Conservation (phyloP, 176 grass and related monocot species). For the Neostapfia colusana region DNA sequence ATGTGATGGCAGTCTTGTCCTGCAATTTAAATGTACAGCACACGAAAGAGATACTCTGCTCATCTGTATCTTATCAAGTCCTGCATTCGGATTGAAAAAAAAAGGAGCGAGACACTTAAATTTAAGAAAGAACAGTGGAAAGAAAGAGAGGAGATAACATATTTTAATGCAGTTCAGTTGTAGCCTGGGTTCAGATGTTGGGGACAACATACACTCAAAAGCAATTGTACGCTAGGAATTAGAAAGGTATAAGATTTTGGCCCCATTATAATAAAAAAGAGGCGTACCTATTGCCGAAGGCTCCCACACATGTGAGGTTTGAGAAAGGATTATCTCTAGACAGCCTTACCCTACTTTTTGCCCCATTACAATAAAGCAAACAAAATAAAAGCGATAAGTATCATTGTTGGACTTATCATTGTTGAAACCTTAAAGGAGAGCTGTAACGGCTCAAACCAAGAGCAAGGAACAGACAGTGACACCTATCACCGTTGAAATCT, state of each 20-base stretch:
- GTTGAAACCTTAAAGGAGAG: neutral
- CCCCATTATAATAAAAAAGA: neutral
- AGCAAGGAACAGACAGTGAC: neutral
- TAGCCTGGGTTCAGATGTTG: neutral
- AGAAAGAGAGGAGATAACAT: neutral
- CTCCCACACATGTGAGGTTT: too few relatives aligned
- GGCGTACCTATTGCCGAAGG: too few relatives aligned
- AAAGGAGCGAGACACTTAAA: neutral
- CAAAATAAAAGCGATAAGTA: neutral
- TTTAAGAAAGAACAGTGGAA: neutral
- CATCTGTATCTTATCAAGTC: neutral
- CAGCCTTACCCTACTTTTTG: too few relatives aligned
- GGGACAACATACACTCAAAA: neutral
- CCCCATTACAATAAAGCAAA: neutral
- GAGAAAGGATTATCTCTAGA: too few relatives aligned
- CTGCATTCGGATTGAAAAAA: neutral
- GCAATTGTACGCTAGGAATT: neutral
- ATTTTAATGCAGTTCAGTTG: neutral
- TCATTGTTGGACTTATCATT: too few relatives aligned
- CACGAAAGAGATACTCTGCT: conserved; percentile 20
- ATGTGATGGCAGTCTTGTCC: conserved; percentile 2
- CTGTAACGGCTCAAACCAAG: neutral
- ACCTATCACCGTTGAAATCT: neutral
- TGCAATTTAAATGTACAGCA: conserved; percentile 19
- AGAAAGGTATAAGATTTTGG: neutral